A percentile compares a stretch with the other conserved stretches of the same genome.
phyloP scores from a whole-genome alignment of 441 rosid species.

The Populus hybrid region DNA sequence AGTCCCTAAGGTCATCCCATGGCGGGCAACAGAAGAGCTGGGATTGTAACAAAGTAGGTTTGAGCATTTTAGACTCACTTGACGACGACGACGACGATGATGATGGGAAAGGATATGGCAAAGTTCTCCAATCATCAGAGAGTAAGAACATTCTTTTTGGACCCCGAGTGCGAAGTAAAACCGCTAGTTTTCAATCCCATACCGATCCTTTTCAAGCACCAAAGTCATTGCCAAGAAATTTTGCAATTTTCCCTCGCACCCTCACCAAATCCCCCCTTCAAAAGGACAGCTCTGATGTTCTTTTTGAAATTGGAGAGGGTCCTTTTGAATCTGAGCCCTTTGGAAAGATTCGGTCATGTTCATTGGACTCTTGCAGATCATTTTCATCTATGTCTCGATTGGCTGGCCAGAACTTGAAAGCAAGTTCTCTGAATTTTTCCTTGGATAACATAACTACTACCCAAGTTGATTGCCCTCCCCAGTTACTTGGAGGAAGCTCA shows the following conservation, averaged over 20 bases:
- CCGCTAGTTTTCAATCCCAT: constrained; percentile 28
- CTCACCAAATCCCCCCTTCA: constrained; percentile 36
- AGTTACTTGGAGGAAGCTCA: constrained; percentile 21
- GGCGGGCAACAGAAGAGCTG: constrained; percentile 54
- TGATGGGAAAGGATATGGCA: constrained; percentile 26
- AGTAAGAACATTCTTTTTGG: constrained; percentile 66
- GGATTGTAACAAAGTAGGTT: constrained; percentile 75
- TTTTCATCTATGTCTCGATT: constrained; percentile 31
- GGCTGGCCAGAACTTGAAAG: constrained; percentile 15
- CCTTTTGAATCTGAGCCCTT: constrained; percentile 33
- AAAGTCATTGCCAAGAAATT: constrained; percentile 54
- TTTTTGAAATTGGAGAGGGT: constrained; percentile 68
- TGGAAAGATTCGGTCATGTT: constrained; percentile 46
- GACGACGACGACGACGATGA: constrained; percentile 22
- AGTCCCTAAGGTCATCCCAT: constrained; percentile 41
- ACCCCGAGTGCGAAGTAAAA: constrained; percentile 47
- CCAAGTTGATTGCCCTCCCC: constrained; percentile 28
- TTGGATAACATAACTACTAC: constrained; percentile 7
- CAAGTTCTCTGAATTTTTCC: constrained; percentile 22
- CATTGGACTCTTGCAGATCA: constrained; percentile 40
- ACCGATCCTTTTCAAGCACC: constrained; percentile 40
- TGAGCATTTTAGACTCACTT: constrained; percentile 73
- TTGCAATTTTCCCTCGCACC: constrained; percentile 35
- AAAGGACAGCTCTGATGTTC: constrained; percentile 49
- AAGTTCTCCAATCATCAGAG: constrained; percentile 39